phyloP scores from a whole-genome alignment of 2,329 filamentous ascomycete genomes.

The Alternaria triticina region DNA sequence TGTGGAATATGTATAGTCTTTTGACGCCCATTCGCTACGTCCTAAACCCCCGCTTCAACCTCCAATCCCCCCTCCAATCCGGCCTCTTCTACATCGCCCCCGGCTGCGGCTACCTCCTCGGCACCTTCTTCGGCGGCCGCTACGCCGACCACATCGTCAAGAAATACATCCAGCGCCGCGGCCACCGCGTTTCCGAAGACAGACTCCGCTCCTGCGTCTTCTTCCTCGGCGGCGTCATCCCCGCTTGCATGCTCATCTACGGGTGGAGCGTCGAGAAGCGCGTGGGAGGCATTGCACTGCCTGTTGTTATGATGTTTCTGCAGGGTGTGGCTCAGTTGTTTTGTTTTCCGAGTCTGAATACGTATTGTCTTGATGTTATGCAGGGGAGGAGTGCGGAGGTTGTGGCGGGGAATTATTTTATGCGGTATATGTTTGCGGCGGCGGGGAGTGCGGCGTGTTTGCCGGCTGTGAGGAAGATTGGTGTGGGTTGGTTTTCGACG shows the following conservation, averaged over 20 bases:
- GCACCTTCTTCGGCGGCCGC: conserved; percentile 74
- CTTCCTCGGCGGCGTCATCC: conserved; percentile 65
- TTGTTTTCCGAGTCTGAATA: conserved; percentile 77
- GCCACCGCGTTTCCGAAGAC: conserved; percentile 71
- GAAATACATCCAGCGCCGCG: conserved; percentile 67
- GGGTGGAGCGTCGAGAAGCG: conserved; percentile 67
- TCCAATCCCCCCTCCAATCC: conserved; percentile 69
- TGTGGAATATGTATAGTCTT: conserved; percentile 79
- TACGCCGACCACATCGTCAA: conserved; percentile 73
- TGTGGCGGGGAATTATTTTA: conserved; percentile 79
- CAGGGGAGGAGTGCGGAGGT: conserved; percentile 73
- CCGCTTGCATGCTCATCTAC: conserved; percentile 70
- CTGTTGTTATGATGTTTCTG: conserved; percentile 75
- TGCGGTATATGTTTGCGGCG: conserved; percentile 77
- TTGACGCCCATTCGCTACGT: conserved; percentile 75
- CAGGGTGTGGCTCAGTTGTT: conserved; percentile 78
- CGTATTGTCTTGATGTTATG: conserved; percentile 85
- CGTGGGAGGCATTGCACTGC: conserved; percentile 64
- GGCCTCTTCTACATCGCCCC: conserved; percentile 78
- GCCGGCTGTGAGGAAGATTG: conserved; percentile 75
- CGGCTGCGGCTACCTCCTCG: conserved; percentile 71
- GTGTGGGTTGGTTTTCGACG: conserved; percentile 82
- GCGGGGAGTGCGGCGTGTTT: conserved; percentile 71
- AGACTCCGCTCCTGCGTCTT: conserved; percentile 62
- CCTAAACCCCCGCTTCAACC: conserved; percentile 74